Evolutionary conservation across 2,329 filamentous ascomycete genomes (phyloP).

Genomic region (Exserohilum turcica): DNA sequence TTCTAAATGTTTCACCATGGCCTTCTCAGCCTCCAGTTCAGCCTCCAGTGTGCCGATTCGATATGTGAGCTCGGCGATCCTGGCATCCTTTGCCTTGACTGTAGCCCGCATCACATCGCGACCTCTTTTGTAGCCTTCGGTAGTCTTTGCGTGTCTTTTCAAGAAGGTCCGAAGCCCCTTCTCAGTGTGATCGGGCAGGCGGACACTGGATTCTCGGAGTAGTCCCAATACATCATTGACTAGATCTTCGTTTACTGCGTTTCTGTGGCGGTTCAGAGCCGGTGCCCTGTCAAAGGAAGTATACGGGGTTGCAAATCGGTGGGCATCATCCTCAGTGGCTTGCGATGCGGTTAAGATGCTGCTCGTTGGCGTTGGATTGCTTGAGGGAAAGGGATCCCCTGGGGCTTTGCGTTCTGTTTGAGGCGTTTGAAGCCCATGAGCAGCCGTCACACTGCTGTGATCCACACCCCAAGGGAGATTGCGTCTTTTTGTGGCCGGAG

Average conservation of each 20-base stretch:
- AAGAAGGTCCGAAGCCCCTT: constrained; percentile 29
- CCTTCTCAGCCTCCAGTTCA: constrained; percentile 60
- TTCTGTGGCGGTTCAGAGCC: constrained; percentile 40
- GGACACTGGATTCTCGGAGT: constrained; percentile 53
- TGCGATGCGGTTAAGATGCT: constrained; percentile 27
- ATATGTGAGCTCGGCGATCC: constrained; percentile 69
- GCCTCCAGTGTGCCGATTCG: constrained; percentile 64
- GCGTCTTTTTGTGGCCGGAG: constrained; percentile 38
- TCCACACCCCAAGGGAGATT: constrained; percentile 50
- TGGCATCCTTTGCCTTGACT: constrained; percentile 67
- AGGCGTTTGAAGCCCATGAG: constrained; percentile 35
- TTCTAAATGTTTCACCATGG: constrained; percentile 40
- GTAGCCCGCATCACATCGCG: constrained; percentile 68
- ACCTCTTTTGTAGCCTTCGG: constrained; percentile 66
- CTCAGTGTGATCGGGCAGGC: constrained; percentile 26
- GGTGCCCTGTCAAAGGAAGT: constrained; percentile 39
- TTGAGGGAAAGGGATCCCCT: constrained; percentile 22
- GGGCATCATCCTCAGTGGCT: constrained; percentile 6
- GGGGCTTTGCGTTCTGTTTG: constrained; percentile 23
- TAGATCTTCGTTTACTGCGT: constrained; percentile 25
- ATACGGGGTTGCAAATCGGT: constrained; percentile 21
- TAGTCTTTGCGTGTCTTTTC: constrained; percentile 59
- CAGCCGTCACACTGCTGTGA: constrained; percentile 7
- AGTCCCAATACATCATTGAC: constrained; percentile 56
- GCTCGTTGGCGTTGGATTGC: constrained; percentile 2